Percentiles rank a stretch among this genome's conserved stretches.
These are phyloP conservation scores for Wallacemonas sp. DNA, from an alignment of 208 protist species.

Conservation along the genomic window DNA sequence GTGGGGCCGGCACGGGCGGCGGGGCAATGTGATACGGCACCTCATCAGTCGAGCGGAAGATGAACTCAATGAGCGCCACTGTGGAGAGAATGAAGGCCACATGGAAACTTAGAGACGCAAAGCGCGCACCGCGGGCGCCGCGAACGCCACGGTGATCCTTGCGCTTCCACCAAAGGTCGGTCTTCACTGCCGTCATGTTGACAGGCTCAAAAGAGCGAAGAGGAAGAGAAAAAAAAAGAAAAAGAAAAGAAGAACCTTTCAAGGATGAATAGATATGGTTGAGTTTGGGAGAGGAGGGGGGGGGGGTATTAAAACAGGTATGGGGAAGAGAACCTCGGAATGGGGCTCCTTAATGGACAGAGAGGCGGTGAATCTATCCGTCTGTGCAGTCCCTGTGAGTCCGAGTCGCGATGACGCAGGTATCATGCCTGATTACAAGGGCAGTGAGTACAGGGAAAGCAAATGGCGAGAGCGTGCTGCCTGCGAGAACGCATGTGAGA, in stretches of 20 bases:
- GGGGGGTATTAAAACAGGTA: too few relatives aligned
- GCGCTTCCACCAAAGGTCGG: constrained; percentile 62
- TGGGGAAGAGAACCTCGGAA: too few relatives aligned
- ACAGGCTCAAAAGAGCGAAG: not conserved
- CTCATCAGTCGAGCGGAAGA: constrained; percentile 55
- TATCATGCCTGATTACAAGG: too few relatives aligned
- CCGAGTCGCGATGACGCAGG: too few relatives aligned
- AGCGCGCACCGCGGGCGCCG: constrained; percentile 56
- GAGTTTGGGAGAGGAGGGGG: too few relatives aligned
- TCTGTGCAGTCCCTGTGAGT: too few relatives aligned
- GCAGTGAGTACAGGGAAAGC: too few relatives aligned
- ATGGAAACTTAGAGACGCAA: constrained; percentile 59
- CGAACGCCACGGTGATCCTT: constrained; percentile 62
- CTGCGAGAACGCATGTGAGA: too few relatives aligned
- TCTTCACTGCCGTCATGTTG: constrained; percentile 38
- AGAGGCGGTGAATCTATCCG: too few relatives aligned
- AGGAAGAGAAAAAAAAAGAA: not conserved
- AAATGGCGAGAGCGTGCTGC: not conserved
- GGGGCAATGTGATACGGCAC: constrained; percentile 34
- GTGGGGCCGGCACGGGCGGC: constrained; percentile 61
- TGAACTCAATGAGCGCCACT: constrained; percentile 49
- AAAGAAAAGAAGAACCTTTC: not conserved
- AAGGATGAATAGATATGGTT: too few relatives aligned
- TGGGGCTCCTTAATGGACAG: too few relatives aligned
- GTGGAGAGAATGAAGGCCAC: constrained; percentile 40